Percentiles rank a stretch among this genome's conserved stretches.
These are phyloP conservation scores for Mortierella sp. DNA, from an alignment of 371 early-diverging fungal genomes.

Conservation along the genomic window DNA sequence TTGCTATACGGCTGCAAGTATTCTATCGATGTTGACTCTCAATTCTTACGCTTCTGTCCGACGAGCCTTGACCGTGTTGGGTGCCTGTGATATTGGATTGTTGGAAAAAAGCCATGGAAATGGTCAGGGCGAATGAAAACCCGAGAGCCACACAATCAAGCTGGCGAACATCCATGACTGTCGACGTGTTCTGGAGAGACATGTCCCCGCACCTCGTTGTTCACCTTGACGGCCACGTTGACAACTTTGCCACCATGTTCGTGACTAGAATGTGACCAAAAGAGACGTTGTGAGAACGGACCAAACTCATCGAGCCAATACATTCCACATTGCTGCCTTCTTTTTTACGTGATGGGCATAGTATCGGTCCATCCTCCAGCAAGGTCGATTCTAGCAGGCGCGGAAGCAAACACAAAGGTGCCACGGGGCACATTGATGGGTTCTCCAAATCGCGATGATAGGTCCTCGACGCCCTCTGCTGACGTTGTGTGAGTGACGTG, in stretches of 20 bases:
- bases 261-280: slow-evolving; percentile 7
- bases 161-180: too few relatives aligned
- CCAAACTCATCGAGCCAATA: not conserved
- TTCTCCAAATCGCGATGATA: not conserved
- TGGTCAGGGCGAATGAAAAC: not conserved
- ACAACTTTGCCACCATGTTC: slow-evolving; percentile 48
- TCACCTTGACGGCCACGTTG: slow-evolving; percentile 42
- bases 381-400: slow-evolving; percentile 45
- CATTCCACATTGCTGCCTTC: not conserved
- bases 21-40: too few relatives aligned
- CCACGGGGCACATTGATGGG: slow-evolving; percentile 22
- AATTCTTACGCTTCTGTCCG: slow-evolving; percentile 17
- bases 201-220: slow-evolving; percentile 4
- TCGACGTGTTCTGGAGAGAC: too few relatives aligned
- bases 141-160: too few relatives aligned
- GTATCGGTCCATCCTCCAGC: slow-evolving; percentile 48
- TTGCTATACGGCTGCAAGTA: too few relatives aligned
- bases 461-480: too few relatives aligned
- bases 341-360: slow-evolving; percentile 32
- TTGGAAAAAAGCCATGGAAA: not conserved
- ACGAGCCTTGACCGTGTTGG: slow-evolving; percentile 27
- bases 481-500: too few relatives aligned
- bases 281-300: not conserved
- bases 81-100: slow-evolving; percentile 1
- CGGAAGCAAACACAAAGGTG: slow-evolving; percentile 36